These are phyloP conservation scores for Penicillium argentinense DNA, from an alignment of 495 filamentous ascomycete species.

Conservation along the genomic window DNA sequence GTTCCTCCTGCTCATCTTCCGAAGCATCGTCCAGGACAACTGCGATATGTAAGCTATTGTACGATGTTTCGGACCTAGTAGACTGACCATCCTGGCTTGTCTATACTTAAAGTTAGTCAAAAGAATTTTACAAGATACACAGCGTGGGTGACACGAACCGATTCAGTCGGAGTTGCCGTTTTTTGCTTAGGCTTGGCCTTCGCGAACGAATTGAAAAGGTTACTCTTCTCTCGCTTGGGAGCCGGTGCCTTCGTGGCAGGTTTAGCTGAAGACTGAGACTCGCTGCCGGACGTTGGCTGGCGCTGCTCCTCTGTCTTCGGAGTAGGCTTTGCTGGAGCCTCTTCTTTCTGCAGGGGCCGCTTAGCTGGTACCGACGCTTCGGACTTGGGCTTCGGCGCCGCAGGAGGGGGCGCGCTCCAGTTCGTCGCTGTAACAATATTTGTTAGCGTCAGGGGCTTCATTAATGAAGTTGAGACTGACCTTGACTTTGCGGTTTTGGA, in stretches of 20 bases:
- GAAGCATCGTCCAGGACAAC: slow-evolving; percentile 58
- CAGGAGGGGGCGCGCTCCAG: slow-evolving; percentile 35
- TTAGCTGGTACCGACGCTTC: slow-evolving; percentile 38
- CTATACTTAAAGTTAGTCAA: slow-evolving; percentile 2
- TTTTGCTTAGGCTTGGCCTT: slow-evolving; percentile 70
- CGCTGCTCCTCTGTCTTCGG: slow-evolving; percentile 31
- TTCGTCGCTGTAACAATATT: slow-evolving; percentile 45
- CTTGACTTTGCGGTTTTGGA: slow-evolving; percentile 65
- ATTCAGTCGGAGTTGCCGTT: slow-evolving; percentile 43
- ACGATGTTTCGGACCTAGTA: background rate
- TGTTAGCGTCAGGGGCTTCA: slow-evolving; percentile 9
- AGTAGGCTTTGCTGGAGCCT: slow-evolving; percentile 24
- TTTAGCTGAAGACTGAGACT: slow-evolving; percentile 34
- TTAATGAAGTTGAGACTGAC: slow-evolving; percentile 21
- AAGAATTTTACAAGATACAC: background rate
- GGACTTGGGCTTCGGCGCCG: slow-evolving; percentile 15
- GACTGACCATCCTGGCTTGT: slow-evolving; percentile 55
- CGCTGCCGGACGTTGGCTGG: slow-evolving; percentile 21
- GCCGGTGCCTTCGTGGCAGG: slow-evolving; percentile 37
- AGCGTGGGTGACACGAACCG: slow-evolving; percentile 29
- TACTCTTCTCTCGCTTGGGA: slow-evolving; percentile 61
- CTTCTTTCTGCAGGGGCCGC: slow-evolving; percentile 29
- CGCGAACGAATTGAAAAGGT: slow-evolving; percentile 82
- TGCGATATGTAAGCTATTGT: slow-evolving; percentile 19
- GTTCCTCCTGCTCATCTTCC: slow-evolving; percentile 71